Base-by-base conservation (phyloP, 352 stramenopile genomes). In the Albugo laibachii region DNA sequence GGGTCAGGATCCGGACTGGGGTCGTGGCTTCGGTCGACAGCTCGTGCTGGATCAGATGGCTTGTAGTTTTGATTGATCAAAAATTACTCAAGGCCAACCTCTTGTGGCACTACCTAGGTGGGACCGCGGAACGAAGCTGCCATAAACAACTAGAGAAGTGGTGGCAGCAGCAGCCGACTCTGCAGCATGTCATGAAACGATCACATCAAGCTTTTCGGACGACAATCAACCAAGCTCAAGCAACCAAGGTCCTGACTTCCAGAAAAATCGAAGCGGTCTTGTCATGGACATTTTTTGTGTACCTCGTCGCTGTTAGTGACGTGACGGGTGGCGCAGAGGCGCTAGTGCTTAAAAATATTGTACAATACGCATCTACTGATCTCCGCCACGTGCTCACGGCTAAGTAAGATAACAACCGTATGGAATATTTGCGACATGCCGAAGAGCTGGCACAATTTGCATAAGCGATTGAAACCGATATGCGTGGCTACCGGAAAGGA, bases 171-270 rank as follows among this genome's bases (percentile, higher is more conserved):
- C 14, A 19, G 15, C 37, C 37, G 2, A 54, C 47, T 0, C 34
- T 59, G 12, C 24, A 54, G 3, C 36, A 56, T 36, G 19, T 19
- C 5, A 59, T 60, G 48, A 20, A 54, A 21, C 34, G 44, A 0
- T 0, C 54, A 35, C 31, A 54, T 10, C 35, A 60, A 5, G 50
- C 48, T 1, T 60, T 59, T 16, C 15, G n/a, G 13, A 57, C 44
- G 0, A 60, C 45, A 14, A 57, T 58, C 18, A 55, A 48, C 0
- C 36, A 50, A 13, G 37, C 39, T 38, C 40, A 60, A 15, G 38
- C 31, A 11, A 60, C 55, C 46, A 57, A 52, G 27, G 16, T 58
- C 4, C 60, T 57, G 36, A 63, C 57, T 0, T 36, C 36, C 14
- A 11, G 0, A 15, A 60, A 55, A 36, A 40, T 0, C 39, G 0